Percentiles rank a stretch among this genome's conserved stretches.
Evolutionary conservation across 345 rosid genomes (phyloP).

Genomic region (Turritis glabra): DNA sequence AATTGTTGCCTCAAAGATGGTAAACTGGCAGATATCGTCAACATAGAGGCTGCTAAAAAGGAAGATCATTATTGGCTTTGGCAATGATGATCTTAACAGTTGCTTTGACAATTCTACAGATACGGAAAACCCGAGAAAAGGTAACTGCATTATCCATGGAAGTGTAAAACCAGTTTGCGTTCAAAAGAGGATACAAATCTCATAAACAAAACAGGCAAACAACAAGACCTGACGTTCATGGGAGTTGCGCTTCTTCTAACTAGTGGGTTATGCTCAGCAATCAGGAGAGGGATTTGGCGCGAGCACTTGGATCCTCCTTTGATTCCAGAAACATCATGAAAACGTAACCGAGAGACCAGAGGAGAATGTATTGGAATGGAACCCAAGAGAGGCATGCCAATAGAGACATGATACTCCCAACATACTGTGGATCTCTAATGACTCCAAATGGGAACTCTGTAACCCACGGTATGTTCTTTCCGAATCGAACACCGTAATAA

Average conservation of each 20-base stretch:
- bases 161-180: slow-evolving; percentile 4
- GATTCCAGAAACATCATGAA: slow-evolving; percentile 73
- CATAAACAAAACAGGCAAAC: not conserved
- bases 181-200: slow-evolving; percentile 7
- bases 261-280: not conserved
- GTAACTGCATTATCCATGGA: slow-evolving; percentile 3
- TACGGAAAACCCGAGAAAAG: not conserved
- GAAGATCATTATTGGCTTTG: not conserved
- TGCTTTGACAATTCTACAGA: slow-evolving; percentile 6
- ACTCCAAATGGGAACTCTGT: slow-evolving; percentile 86
- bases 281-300: slow-evolving; percentile 65
- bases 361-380: slow-evolving; percentile 74
- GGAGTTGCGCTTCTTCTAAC: not conserved
- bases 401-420: slow-evolving; percentile 84
- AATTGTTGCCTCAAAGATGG: not conserved
- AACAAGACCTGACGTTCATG: not conserved
- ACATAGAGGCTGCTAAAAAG: not conserved
- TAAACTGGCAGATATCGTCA: not conserved
- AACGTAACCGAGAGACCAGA: slow-evolving; percentile 74
- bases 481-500: slow-evolving; percentile 86
- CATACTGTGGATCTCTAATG: slow-evolving; percentile 88
- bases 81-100: not conserved
- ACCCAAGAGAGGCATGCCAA: slow-evolving; percentile 75
- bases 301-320: slow-evolving; percentile 62
- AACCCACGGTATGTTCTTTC: slow-evolving; percentile 81